These are phyloP conservation scores for Xylaria sp. DNA, from an alignment of 2,329 filamentous ascomycete species.

Conservation along the genomic window DNA sequence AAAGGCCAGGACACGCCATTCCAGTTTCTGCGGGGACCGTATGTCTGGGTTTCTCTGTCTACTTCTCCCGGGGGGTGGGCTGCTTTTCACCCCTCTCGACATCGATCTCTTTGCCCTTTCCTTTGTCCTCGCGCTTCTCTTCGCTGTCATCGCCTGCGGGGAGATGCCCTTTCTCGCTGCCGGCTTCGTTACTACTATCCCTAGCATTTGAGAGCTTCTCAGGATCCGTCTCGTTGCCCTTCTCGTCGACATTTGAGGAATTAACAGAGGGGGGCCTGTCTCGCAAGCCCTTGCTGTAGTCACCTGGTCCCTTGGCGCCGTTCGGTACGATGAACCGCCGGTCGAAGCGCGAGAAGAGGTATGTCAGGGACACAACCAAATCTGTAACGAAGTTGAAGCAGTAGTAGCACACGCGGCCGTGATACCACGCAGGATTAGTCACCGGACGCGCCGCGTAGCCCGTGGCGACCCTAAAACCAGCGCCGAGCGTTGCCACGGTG, in stretches of 20 bases:
- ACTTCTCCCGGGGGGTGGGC: neutral
- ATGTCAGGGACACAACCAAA: slow-evolving; percentile 70
- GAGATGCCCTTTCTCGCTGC: slow-evolving; percentile 2
- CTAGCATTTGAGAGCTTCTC: slow-evolving; percentile 17
- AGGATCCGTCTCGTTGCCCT: slow-evolving; percentile 8
- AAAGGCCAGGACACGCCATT: slow-evolving; percentile 24
- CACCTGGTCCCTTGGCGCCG: slow-evolving; percentile 65
- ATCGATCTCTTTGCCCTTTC: slow-evolving; percentile 17
- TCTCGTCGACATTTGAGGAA: slow-evolving; percentile 2
- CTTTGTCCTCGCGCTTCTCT: slow-evolving; percentile 4
- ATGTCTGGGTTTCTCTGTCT: slow-evolving; percentile 8
- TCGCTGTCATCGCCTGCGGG: neutral
- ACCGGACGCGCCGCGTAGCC: slow-evolving; percentile 57
- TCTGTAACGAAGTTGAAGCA: slow-evolving; percentile 79
- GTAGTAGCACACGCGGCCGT: slow-evolving; percentile 77
- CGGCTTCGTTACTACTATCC: neutral
- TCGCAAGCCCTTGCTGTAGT: slow-evolving; percentile 45
- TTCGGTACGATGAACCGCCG: slow-evolving; percentile 76
- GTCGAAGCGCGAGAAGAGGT: slow-evolving; percentile 73
- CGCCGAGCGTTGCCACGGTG: slow-evolving; percentile 68
- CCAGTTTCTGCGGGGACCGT: slow-evolving; percentile 7
- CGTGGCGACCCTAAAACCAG: slow-evolving; percentile 69
- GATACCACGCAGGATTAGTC: slow-evolving; percentile 69
- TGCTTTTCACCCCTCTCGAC: slow-evolving; percentile 10
- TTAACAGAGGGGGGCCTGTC: neutral